phyloP scores from a whole-genome alignment of 1,284 basidiomycete species.

The Cutaneotrichosporon dermatis region DNA sequence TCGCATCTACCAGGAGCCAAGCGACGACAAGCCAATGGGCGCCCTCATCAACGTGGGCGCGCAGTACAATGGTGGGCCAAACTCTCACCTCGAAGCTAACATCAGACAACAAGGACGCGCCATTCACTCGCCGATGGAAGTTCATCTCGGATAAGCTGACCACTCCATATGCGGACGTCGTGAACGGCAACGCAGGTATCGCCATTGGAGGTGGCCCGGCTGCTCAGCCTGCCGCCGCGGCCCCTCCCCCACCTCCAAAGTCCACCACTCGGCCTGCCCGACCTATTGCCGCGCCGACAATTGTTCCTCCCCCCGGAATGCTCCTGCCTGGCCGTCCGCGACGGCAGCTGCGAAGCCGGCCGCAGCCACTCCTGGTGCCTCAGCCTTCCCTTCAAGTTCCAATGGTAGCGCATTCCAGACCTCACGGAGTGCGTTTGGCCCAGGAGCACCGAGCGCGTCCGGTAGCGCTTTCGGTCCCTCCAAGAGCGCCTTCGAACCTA shows the following conservation, averaged over 20 bases:
- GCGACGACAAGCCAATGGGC: slow-evolving; percentile 36
- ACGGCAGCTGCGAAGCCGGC: not conserved
- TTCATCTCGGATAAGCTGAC: slow-evolving; percentile 71
- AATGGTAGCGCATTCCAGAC: not conserved
- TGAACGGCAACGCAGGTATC: slow-evolving; percentile 62
- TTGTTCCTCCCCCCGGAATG: not conserved
- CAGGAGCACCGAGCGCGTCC: not conserved
- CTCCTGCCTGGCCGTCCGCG: not conserved
- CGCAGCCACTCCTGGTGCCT: not conserved
- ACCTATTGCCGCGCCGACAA: not conserved
- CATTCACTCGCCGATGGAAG: slow-evolving; percentile 60
- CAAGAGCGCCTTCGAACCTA: not conserved
- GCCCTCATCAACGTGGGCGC: slow-evolving; percentile 58
- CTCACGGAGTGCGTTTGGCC: not conserved
- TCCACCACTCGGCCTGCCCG: not conserved
- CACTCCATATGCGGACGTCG: slow-evolving; percentile 63
- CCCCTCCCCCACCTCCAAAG: not conserved
- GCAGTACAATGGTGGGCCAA: slow-evolving; percentile 56
- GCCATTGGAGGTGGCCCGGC: slow-evolving; percentile 15
- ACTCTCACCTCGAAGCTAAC: slow-evolving; percentile 27
- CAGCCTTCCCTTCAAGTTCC: not conserved
- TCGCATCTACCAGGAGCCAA: slow-evolving; percentile 40
- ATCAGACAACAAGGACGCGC: slow-evolving; percentile 63
- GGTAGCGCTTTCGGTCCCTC: not conserved
- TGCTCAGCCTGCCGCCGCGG: slow-evolving; percentile 3